Evolutionary conservation across 306 rosid species (phyloP).

Genomic region (Alnus rubra): DNA sequence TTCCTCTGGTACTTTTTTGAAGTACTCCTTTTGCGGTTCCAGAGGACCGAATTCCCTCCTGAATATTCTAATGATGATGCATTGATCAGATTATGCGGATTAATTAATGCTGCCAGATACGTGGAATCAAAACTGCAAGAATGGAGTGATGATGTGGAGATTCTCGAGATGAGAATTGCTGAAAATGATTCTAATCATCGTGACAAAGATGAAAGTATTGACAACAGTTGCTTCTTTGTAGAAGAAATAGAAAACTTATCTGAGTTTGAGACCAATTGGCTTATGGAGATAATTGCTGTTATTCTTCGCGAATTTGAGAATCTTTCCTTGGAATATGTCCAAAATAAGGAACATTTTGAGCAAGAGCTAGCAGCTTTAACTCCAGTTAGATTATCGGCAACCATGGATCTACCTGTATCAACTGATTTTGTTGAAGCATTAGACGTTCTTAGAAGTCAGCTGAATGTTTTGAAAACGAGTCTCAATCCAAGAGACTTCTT

Average conservation of each 20-base stretch:
- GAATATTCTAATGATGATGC: slow-evolving; percentile 41
- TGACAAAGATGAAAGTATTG: slow-evolving; percentile 23
- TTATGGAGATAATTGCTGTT: slow-evolving; percentile 59
- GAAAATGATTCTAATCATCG: slow-evolving; percentile 49
- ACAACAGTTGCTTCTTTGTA: slow-evolving; percentile 42
- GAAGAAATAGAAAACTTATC: slow-evolving; percentile 68
- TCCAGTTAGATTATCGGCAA: slow-evolving; percentile 28
- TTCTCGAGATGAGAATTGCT: slow-evolving; percentile 69
- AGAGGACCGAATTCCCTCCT: slow-evolving; percentile 41
- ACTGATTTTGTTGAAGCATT: slow-evolving; percentile 52
- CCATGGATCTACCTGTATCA: slow-evolving; percentile 42
- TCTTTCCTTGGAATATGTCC: slow-evolving; percentile 62
- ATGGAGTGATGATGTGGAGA: slow-evolving; percentile 64
- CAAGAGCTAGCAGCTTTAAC: slow-evolving; percentile 28
- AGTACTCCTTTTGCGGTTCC: slow-evolving; percentile 51
- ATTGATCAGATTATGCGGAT: slow-evolving; percentile 42
- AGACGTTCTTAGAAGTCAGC: slow-evolving; percentile 48
- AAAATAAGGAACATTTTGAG: slow-evolving; percentile 36
- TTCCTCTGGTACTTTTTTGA: slow-evolving; percentile 74
- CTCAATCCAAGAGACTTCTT: slow-evolving; percentile 64
- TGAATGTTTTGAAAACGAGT: slow-evolving; percentile 38
- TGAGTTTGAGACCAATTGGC: slow-evolving; percentile 71
- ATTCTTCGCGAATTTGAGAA: slow-evolving; percentile 65
- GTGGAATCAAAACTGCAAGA: slow-evolving; percentile 57
- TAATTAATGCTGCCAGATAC: slow-evolving; percentile 66